Evolutionary conservation across 345 rosid genomes (phyloP), one percentile per base, ranked within the genome.

Genomic region (Viola odorata): DNA sequence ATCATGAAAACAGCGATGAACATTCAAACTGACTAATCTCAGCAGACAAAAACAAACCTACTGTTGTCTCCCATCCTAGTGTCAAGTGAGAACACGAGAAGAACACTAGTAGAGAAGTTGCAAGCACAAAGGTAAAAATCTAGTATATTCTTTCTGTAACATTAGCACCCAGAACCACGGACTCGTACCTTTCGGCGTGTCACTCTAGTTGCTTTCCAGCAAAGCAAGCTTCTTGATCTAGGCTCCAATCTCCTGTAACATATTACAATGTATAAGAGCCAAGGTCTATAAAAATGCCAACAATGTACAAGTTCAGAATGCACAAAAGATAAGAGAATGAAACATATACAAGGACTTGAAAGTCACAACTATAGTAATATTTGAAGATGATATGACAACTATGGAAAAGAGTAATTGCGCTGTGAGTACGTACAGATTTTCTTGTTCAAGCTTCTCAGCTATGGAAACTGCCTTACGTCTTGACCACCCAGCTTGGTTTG

Each of bases 361-460:
- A 38, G 11, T 42, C 6, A 11, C 57, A 13, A 14, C 44, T 56
- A 17, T 9, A 56, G 9, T 14, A 56, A 1, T 8, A 9, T 37
- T 8, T 14, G 5, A 45, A 37, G 15, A 44, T 51, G 57, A 56
- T 38, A 57, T n/a, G 37, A 15, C 23, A 50, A 45, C 2, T 15
- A 37, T n/a, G 5, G 9, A 6, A 47, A 53, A 36, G 48, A 8
- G 38, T 15, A 55, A 44, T 41, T 41, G 6, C 5, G 45, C 11
- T 12, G 23, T 13, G 59, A 38, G 67, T 63, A 81, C 96, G 48
- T 76, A 95, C 99, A 95, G 73, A 64, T 95, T 91, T 69, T 95
- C 96, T 69, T 85, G 94, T 76, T 95, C 99, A 53, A 95, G 96
- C 81, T 84, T 95, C 58, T 95, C 90, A 15, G 97, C 97, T 58